phyloP scores from a whole-genome alignment of 805 yeast species.

The Candida nanaspora region DNA sequence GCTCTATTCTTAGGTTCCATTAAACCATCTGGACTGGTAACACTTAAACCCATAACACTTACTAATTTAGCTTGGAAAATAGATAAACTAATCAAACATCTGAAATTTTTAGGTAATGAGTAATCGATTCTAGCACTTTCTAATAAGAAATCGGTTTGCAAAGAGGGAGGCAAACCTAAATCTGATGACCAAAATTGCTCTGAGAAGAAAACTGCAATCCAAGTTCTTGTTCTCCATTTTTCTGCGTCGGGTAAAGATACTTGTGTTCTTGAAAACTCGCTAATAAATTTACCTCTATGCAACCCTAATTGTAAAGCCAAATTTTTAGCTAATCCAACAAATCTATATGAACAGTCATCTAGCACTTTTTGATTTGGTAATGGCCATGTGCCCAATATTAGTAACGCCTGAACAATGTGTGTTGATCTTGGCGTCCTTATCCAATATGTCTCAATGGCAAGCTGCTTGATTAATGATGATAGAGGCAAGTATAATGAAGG shows the following conservation, averaged over 20 bases:
- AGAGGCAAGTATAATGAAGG: slow-evolving; percentile 73
- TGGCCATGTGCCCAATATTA: slow-evolving; percentile 88
- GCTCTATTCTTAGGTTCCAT: slow-evolving; percentile 80
- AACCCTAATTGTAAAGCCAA: slow-evolving; percentile 81
- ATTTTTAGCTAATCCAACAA: slow-evolving; percentile 79
- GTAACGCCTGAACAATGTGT: slow-evolving; percentile 83
- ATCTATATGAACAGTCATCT: slow-evolving; percentile 87
- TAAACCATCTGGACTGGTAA: slow-evolving; percentile 81
- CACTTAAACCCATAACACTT: slow-evolving; percentile 80
- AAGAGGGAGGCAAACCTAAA: slow-evolving; percentile 80
- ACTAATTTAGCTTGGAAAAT: slow-evolving; percentile 81
- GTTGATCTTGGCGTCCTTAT: slow-evolving; percentile 88
- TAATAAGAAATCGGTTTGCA: slow-evolving; percentile 73
- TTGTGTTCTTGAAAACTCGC: slow-evolving; percentile 86
- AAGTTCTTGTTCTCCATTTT: slow-evolving; percentile 87
- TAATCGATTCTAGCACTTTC: slow-evolving; percentile 71
- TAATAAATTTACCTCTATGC: slow-evolving; percentile 86
- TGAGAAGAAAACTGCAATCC: slow-evolving; percentile 82
- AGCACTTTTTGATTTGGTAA: slow-evolving; percentile 85
- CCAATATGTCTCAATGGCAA: slow-evolving; percentile 92
- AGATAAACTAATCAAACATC: slow-evolving; percentile 66
- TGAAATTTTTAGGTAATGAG: slow-evolving; percentile 58
- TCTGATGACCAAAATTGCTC: slow-evolving; percentile 90
- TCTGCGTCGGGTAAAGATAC: slow-evolving; percentile 86
- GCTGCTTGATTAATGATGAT: slow-evolving; percentile 71